Conservation (phyloP, 176 grass and related monocot species). For the Melocanna baccifera region DNA sequence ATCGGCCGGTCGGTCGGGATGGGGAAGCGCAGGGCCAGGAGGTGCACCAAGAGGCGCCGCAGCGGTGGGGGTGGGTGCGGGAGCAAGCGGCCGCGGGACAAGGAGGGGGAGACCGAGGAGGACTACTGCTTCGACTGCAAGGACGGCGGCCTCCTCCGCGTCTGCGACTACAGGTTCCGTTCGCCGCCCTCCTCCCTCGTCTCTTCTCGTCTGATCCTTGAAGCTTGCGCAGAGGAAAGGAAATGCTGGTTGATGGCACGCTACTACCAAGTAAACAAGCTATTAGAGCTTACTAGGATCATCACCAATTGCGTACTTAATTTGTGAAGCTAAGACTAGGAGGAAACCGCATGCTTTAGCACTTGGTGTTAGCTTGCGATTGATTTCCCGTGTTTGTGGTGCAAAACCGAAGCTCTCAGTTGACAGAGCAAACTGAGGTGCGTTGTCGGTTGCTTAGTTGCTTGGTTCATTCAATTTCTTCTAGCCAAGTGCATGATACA, state of each 20-base stretch:
- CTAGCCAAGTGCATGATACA: not conserved
- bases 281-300: not conserved
- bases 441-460: not conserved
- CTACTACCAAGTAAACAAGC: not conserved
- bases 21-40: constrained; percentile 6
- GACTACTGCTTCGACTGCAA: constrained; percentile 53
- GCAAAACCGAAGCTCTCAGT: not conserved
- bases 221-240: not conserved
- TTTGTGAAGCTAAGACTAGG: not conserved
- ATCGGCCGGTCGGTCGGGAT: not conserved
- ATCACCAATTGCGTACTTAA: not conserved
- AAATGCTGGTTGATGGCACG: not conserved
- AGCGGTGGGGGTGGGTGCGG: not conserved
- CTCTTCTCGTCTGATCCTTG: not conserved
- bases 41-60: not conserved
- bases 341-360: not conserved
- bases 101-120: not conserved
- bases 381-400: not conserved
- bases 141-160: constrained; percentile 44
- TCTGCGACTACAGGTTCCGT: constrained; percentile 47
- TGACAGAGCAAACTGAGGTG: not conserved
- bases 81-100: constrained; percentile 17
- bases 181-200: too few relatives aligned
- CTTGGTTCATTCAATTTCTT: not conserved
- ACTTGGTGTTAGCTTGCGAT: not conserved